Conservation (phyloP, 352 stramenopile genomes). For the Phytopythium kandeliae region DNA sequence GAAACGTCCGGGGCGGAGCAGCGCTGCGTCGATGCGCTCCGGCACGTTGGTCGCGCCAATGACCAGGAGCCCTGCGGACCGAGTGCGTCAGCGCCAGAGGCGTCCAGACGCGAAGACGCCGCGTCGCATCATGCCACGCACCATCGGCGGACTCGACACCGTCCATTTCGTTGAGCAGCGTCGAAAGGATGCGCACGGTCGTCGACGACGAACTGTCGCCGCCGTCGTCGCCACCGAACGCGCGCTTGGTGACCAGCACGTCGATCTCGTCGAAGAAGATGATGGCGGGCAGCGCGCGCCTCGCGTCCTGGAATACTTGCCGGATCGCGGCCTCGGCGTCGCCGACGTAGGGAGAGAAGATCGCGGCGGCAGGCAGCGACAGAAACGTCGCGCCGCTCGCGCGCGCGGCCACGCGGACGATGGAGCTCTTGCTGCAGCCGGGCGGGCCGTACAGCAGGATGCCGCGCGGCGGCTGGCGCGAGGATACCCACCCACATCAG, state of each 20-base stretch:
- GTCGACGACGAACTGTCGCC: slow-evolving; percentile 44
- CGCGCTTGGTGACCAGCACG: slow-evolving; percentile 77
- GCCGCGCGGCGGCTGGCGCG: slow-evolving; percentile 45
- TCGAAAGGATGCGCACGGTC: slow-evolving; percentile 92
- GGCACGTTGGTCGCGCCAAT: slow-evolving; percentile 97
- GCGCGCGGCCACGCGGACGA: slow-evolving; percentile 79
- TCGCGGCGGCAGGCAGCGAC: slow-evolving; percentile 77
- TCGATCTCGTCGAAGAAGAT: slow-evolving; percentile 91
- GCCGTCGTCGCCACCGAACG: slow-evolving; percentile 40
- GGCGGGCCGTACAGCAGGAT: slow-evolving; percentile 88
- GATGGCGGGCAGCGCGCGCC: slow-evolving; percentile 83
- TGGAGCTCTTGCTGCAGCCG: slow-evolving; percentile 88
- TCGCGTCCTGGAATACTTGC: slow-evolving; percentile 72
- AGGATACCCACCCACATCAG: not conserved
- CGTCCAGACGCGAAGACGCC: no score
- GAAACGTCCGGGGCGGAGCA: slow-evolving; percentile 95
- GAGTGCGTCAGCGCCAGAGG: not conserved
- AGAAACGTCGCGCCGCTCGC: slow-evolving; percentile 81
- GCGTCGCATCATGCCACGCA: slow-evolving; percentile 3
- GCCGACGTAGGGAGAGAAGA: slow-evolving; percentile 88
- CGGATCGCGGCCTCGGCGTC: slow-evolving; percentile 82
- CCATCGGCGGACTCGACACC: slow-evolving; percentile 93
- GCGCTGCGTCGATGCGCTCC: slow-evolving; percentile 96
- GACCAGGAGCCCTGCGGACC: slow-evolving; percentile 82
- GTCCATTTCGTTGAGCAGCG: slow-evolving; percentile 98